Base-by-base conservation (phyloP, 2,329 filamentous ascomycete species). In the Arachnomyces sp. region DNA sequence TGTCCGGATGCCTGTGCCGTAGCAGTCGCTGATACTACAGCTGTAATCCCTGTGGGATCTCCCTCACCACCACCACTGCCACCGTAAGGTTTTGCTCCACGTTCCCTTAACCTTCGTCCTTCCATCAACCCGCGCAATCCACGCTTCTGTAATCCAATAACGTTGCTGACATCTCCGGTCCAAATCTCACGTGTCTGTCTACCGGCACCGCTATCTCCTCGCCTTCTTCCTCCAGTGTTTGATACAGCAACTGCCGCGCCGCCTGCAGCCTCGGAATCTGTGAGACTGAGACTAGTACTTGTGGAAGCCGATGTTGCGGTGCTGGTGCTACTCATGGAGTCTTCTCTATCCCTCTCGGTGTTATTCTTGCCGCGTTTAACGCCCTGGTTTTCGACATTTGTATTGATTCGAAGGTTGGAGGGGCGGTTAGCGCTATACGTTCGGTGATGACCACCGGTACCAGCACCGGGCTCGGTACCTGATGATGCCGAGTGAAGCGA, bases 111-210 rank as follows among this genome's bases (percentile, higher is more conserved):
- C 44, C 90, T 74, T 33, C 90, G 72, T 3, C 90, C 90, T 62
- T 96, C 92, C 92, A 98, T 96, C 50, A 98, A 63, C 0, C 92
- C 92, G 44, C 90, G 74, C 28, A 98, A 63, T 0, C 92, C 92
- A 39, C 92, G 75, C 69, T 98, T 98, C 69, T 98, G 92, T 48
- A 98, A 61, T 0, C 92, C 92, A 51, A 98, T 94, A 2, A 96
- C 90, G 36, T 86, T 86, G 66, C 67, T 93, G 78, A 43, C 83
- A 81, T 54, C 75, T 69, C 68, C 69, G 2, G 66, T 73, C 90
- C 92, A 98, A 1, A 90, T 71, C 49, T 88, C 84, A 11, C 76
- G 66, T 11, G 71, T 63, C 3, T 52, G 48, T 47, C 53, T 47
- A 38, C 53, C 15, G 32, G 43, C 25, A 53, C 53, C 11, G 53